These are phyloP conservation scores for Myochromella boudieri DNA, from an alignment of 768 basidiomycete species.

Conservation along the genomic window DNA sequence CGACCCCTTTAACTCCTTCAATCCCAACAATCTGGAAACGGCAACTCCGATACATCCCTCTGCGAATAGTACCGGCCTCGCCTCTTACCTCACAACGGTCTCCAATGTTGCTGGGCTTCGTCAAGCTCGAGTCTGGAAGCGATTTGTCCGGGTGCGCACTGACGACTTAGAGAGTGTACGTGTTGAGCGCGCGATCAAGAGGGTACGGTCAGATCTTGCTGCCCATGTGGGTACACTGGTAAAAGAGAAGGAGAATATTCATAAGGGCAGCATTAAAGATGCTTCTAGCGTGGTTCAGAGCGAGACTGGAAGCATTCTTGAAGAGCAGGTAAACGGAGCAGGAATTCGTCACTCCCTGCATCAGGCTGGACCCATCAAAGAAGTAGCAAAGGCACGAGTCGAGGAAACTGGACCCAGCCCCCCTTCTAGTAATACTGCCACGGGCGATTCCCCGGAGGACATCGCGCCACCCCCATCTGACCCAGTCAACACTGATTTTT, in stretches of 20 bases:
- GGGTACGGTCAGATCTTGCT: slow-evolving; percentile 81
- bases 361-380: slow-evolving; percentile 33
- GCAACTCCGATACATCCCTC: slow-evolving; percentile 33
- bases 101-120: slow-evolving; percentile 68
- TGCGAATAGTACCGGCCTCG: slow-evolving; percentile 63
- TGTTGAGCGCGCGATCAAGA: slow-evolving; percentile 85
- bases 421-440: slow-evolving; percentile 1
- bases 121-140: slow-evolving; percentile 72
- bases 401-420: slow-evolving; percentile 14
- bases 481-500: slow-evolving; percentile 3
- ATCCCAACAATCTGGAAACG: slow-evolving; percentile 28
- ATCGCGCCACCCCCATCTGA: slow-evolving; percentile 6
- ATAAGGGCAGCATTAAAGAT: slow-evolving; percentile 10
- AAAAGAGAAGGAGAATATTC: slow-evolving; percentile 33
- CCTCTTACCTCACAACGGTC: slow-evolving; percentile 76
- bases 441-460: slow-evolving; percentile 11
- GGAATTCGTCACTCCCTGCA: slow-evolving; percentile 40
- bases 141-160: slow-evolving; percentile 81
- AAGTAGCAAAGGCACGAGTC: slow-evolving; percentile 19
- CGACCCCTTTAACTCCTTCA: slow-evolving; percentile 60
- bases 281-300: slow-evolving; percentile 17
- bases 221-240: slow-evolving; percentile 51
- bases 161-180: slow-evolving; percentile 89
- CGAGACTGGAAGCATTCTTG: slow-evolving; percentile 20
- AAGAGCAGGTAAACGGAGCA: slow-evolving; percentile 31